Evolutionary conservation across 371 early-diverging fungal species (phyloP), one percentile per base, ranked within the genome.

Genomic region (Globomyces sp.): DNA sequence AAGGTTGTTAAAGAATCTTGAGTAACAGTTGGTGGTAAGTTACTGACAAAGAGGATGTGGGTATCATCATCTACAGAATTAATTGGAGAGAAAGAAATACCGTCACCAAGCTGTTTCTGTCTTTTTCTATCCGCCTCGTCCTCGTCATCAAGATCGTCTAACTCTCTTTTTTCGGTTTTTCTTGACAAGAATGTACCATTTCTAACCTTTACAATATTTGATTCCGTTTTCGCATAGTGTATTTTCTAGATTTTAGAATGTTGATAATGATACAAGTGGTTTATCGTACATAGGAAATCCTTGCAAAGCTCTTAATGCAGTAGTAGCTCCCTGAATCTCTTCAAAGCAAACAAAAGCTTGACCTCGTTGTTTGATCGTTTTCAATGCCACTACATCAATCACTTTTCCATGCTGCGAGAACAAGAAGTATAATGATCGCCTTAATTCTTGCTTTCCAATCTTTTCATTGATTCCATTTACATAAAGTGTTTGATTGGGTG

Each of bases 331-430:
- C 2, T 91, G 78, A 46, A 90, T 78, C 61, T 93, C 88, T 53
- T 80, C 78, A 74, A 91, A 96, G 40, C 89, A 92, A 41, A 98
- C 79, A 74, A 94, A 96, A 0, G 98, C 98, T 76, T 98, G 98
- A n/a, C 96, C 96, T 13, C 96, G 90, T 90, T 91, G 89, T 68
- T 88, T 85, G 59, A 82, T 74, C 9, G 87, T 87, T 63, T 88
- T 85, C 66, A 85, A 81, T 6, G 92, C 90, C 2, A 90, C 89
- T 44, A 98, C 87, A 66, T 94, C 94, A 39, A 94, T 63, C n/a
- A 98, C 84, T 45, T 83, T 78, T n/a, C 97, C 98, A 73, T 89
- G 91, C 55, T 87, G 87, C 36, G 89, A 81, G 68, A 96, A 98
- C 62, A 94, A 80, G 36, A 85, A 83, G 72, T 88, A 88, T 13